Percentiles rank a stretch among this genome's conserved stretches.
phyloP scores from a whole-genome alignment of 352 stramenopile genomes.

The Pythium monospermum region DNA sequence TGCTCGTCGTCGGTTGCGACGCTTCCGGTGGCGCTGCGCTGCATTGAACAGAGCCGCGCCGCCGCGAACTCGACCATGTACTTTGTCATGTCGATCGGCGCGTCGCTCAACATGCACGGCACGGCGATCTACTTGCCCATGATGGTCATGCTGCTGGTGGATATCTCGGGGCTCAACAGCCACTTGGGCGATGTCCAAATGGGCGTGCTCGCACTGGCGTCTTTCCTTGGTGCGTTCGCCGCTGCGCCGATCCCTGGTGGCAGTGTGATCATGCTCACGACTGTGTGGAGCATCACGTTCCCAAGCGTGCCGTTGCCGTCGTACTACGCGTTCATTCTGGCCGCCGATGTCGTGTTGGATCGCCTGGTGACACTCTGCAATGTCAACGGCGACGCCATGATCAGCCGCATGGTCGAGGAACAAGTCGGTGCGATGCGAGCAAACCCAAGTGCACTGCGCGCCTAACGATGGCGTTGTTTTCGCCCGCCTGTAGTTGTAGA shows the following conservation, averaged over 20 bases:
- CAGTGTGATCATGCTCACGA: conserved; percentile 57
- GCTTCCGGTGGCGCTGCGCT: conserved; percentile 55
- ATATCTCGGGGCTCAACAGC: conserved; percentile 36
- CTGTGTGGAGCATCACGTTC: conserved; percentile 69
- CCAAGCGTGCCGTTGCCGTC: conserved; percentile 41
- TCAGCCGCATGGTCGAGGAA: conserved; percentile 65
- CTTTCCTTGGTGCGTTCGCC: conserved; percentile 55
- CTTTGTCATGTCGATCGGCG: conserved; percentile 67
- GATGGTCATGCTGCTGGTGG: conserved; percentile 68
- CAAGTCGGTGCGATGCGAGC: conserved; percentile 40
- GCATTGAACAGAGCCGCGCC: conserved; percentile 49
- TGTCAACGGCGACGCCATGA: conserved; percentile 68
- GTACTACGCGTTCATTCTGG: conserved; percentile 60
- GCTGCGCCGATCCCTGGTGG: conserved; percentile 54
- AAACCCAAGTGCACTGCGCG: conserved; percentile 12
- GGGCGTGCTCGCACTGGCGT: conserved; percentile 44
- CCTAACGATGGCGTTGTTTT: too few species aligned
- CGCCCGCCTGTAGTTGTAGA: too few species aligned
- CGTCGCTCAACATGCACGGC: conserved; percentile 68
- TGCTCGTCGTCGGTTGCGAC: conserved; percentile 72
- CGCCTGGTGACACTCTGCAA: conserved; percentile 73
- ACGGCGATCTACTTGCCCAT: conserved; percentile 73
- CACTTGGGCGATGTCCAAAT: conserved; percentile 34
- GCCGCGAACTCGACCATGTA: conserved; percentile 60
- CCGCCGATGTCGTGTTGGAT: conserved; percentile 66